Conservation (phyloP, 2,329 filamentous ascomycete species). For the Geoglossum cookeanum region DNA sequence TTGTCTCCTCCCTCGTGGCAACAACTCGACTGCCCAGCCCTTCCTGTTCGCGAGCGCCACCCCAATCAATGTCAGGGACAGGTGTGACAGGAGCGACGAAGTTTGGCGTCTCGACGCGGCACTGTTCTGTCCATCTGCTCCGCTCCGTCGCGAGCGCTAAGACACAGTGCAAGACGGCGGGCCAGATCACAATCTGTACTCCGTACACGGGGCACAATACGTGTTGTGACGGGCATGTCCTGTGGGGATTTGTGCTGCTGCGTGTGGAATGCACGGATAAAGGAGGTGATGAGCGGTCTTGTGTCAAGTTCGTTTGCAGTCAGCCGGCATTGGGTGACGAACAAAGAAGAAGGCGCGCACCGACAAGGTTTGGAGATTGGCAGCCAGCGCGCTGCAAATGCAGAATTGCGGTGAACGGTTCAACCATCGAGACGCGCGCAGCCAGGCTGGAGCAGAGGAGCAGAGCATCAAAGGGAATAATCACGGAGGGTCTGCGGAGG, state of each 20-base stretch:
- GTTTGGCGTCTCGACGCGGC: neutral
- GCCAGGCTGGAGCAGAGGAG: neutral
- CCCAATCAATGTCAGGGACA: neutral
- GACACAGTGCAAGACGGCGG: too few relatives aligned
- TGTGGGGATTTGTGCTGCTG: neutral
- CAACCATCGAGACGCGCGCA: neutral
- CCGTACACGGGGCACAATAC: neutral
- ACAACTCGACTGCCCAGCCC: neutral
- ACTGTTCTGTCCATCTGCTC: too few relatives aligned
- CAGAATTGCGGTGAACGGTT: neutral
- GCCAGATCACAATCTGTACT: too few relatives aligned
- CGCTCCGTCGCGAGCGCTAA: too few relatives aligned
- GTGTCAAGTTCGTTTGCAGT: conserved; percentile 3
- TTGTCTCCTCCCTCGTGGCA: neutral
- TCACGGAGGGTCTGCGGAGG: neutral
- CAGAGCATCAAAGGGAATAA: neutral
- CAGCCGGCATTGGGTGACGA: conserved; percentile 1
- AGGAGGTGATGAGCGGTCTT: conserved; percentile 1
- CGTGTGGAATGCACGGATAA: neutral
- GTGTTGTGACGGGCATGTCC: neutral
- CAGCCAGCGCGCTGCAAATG: neutral
- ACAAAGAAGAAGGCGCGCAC: conserved; percentile 2
- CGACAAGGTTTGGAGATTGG: conserved; percentile 3
- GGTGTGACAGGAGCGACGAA: neutral
- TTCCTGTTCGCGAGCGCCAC: neutral